Base-by-base conservation (phyloP, 1,139 yeast genomes). In the Saccharomyces hybrid region DNA sequence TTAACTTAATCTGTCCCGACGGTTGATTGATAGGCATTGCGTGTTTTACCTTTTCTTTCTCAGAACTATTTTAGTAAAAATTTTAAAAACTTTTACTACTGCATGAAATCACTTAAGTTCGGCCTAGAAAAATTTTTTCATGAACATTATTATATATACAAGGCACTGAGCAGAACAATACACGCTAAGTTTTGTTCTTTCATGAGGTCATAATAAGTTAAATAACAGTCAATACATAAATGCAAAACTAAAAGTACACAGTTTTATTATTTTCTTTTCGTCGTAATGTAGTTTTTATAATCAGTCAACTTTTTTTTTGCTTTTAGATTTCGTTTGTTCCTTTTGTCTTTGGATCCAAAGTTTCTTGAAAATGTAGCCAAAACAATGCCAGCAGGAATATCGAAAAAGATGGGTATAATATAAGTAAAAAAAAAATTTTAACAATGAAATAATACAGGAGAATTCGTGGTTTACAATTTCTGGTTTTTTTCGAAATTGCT, bases 1-100 rank as follows among this genome's bases (percentile, higher is more conserved):
- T 93, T 64, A 93, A 79, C 68, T 83, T 87, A 62, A 93, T 90
- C 68, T 88, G 96, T 51, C 89, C 83, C 27, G 84, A 80, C 3
- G 99, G 99, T 72, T 91, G 98, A 62, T 86, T 84, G 58, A 91
- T 88, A 27, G 58, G 60, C 67, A 64, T 65, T 42, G 25, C n/a
- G 9, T 38, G 8, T 9, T 11, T 23, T 38, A 11, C 44, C 44
- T 16, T 11, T 11, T 20, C 25, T 38, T 16, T 38, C 20, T 38
- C 7, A 38, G 5, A 26, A 11, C 8, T 3, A 16, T 38, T 38
- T 16, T 16, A 38, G 11, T 25, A 5, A 16, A 16, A 7, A 7
- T 38, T 20, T 11, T 16, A 20, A 16, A 38, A 11, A 16, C 4
- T 38, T 13, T 20, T 5, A 38, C 25, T 38, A 13, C 13, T 38